Conservation (phyloP, 2,329 filamentous ascomycete species). For the Alternaria triticina region DNA sequence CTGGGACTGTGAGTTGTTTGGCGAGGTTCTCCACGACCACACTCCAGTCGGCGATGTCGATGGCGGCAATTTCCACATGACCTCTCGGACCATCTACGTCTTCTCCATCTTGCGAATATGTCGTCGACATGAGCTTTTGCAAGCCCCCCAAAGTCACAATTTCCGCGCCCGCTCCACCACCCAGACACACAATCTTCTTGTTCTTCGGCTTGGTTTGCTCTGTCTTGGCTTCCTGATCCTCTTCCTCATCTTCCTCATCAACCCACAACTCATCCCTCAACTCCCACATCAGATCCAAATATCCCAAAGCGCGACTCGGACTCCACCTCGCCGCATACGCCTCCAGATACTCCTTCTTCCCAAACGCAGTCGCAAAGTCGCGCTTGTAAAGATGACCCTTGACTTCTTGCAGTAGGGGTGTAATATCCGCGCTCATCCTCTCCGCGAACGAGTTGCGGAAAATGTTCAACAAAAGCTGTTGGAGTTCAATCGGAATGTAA, state of each 20-base stretch:
- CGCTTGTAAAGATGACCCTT: conserved; percentile 86
- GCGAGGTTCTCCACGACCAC: conserved; percentile 66
- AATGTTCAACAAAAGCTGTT: conserved; percentile 75
- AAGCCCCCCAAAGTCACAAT: conserved; percentile 68
- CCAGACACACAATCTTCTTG: conserved; percentile 62
- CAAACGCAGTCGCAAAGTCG: conserved; percentile 84
- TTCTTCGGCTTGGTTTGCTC: conserved; percentile 3
- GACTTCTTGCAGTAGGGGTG: conserved; percentile 73
- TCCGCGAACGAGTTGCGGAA: conserved; percentile 70
- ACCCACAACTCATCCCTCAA: conserved; percentile 31
- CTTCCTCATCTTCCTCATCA: not conserved
- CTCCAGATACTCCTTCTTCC: conserved; percentile 70
- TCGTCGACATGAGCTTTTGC: conserved; percentile 47
- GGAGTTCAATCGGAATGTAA: conserved; percentile 59
- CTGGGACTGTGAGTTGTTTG: conserved; percentile 60
- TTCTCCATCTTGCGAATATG: not conserved
- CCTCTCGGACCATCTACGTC: not conserved
- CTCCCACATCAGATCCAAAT: conserved; percentile 65
- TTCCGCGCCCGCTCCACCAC: conserved; percentile 71
- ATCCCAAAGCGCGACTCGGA: conserved; percentile 82
- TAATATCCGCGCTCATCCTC: conserved; percentile 54
- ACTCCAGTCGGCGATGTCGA: conserved; percentile 85
- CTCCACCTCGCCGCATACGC: conserved; percentile 93
- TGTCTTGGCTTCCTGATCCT: not conserved
- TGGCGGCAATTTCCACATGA: conserved; percentile 61